Percentiles rank a stretch among this genome's conserved stretches.
These are phyloP conservation scores for Rutstroemia sp. DNA, from an alignment of 2,329 filamentous ascomycete genomes.

Conservation along the genomic window DNA sequence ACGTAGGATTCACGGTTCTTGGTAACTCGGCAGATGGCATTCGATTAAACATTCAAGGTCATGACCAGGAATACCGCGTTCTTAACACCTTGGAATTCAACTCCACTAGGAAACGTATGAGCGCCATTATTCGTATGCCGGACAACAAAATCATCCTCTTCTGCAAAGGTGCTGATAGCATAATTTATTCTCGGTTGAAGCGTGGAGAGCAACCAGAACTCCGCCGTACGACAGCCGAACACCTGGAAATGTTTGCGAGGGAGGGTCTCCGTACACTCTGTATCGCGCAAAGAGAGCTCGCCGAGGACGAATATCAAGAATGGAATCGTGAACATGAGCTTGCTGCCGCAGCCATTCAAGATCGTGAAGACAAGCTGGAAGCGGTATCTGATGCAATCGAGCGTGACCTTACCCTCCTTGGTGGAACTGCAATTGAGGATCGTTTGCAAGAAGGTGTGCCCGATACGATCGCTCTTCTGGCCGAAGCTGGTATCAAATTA, in stretches of 20 bases:
- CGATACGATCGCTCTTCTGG: slow-evolving; percentile 86
- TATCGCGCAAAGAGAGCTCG: slow-evolving; percentile 75
- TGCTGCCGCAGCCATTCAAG: slow-evolving; percentile 73
- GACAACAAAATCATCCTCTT: slow-evolving; percentile 83
- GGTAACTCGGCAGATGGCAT: slow-evolving; percentile 75
- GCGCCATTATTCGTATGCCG: slow-evolving; percentile 91
- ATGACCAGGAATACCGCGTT: slow-evolving; percentile 77
- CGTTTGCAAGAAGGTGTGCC: slow-evolving; percentile 93
- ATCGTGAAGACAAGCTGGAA: slow-evolving; percentile 91
- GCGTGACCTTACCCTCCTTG: slow-evolving; percentile 77
- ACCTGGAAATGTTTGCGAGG: slow-evolving; percentile 92
- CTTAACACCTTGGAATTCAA: slow-evolving; percentile 97
- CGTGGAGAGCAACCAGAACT: slow-evolving; percentile 81
- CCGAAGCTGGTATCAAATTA: slow-evolving; percentile 90
- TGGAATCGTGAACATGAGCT: slow-evolving; percentile 87
- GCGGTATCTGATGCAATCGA: slow-evolving; percentile 85
- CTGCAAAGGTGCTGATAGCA: slow-evolving; percentile 95
- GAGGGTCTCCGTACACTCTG: slow-evolving; percentile 94
- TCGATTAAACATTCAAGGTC: slow-evolving; percentile 76
- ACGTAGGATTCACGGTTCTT: slow-evolving; percentile 90
- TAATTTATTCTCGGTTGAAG: slow-evolving; percentile 89
- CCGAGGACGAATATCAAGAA: slow-evolving; percentile 71
- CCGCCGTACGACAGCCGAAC: slow-evolving; percentile 76
- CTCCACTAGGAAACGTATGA: slow-evolving; percentile 95
- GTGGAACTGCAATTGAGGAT: slow-evolving; percentile 96